Percentiles rank a stretch among this genome's conserved stretches.
Conservation (phyloP, 208 protist genomes). For the Eutreptiella sp. region DNA sequence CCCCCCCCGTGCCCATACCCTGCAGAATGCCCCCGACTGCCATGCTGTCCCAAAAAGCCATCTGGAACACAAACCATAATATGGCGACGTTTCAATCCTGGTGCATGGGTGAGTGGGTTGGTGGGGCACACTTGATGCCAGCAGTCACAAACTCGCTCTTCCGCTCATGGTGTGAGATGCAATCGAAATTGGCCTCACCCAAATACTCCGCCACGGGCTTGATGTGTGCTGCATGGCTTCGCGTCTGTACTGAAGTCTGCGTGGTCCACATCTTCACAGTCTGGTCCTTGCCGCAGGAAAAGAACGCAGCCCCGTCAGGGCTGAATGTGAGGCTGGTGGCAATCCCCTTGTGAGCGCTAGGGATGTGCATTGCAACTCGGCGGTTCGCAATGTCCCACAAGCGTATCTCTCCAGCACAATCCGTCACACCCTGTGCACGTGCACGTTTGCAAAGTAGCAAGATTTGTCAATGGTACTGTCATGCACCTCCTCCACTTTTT, state of each 20-base stretch:
- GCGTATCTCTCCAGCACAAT: constrained; percentile 74
- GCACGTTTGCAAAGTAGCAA: too few species aligned
- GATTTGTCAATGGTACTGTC: too few species aligned
- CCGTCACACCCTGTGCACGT: too few species aligned
- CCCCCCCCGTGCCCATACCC: too few species aligned
- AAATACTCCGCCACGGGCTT: constrained; percentile 67
- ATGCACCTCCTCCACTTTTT: too few species aligned
- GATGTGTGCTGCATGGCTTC: too few species aligned
- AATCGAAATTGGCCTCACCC: constrained; percentile 79
- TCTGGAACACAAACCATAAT: too few species aligned
- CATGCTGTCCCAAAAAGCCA: too few species aligned
- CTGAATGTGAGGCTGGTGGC: constrained; percentile 82
- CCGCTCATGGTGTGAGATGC: constrained; percentile 82
- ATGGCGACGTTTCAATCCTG: too few species aligned
- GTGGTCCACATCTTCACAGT: constrained; percentile 89
- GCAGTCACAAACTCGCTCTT: constrained; percentile 82
- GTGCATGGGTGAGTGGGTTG: too few species aligned
- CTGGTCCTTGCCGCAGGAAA: constrained; percentile 88
- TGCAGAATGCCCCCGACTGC: too few species aligned
- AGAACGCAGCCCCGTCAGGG: constrained; percentile 73
- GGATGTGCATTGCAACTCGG: constrained; percentile 44
- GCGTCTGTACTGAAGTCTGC: constrained; percentile 55
- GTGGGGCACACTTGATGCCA: too few species aligned
- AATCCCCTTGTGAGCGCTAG: constrained; percentile 85
- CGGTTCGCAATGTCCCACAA: constrained; percentile 76